Base-by-base conservation (phyloP, 805 yeast species). In the Cyberlindnera samutprakarnensis region DNA sequence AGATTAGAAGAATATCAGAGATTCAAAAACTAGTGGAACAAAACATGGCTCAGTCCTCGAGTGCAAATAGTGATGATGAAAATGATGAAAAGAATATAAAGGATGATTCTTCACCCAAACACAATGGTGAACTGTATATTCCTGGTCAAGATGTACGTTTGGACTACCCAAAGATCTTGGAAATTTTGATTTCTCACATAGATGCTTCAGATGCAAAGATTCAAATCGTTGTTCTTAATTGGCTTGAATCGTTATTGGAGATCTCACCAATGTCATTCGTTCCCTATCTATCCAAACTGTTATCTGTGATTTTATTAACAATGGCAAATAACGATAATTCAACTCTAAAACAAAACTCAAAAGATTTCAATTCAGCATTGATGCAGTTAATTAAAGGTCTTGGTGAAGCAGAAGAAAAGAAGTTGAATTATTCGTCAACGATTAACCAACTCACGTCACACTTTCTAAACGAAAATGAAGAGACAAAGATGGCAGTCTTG, bases 101-200 rank as follows among this genome's bases (percentile, higher is more conserved):
- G n/a, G n/a, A n/a, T n/a, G n/a, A n/a, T n/a, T n/a, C n/a, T n/a
- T n/a, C n/a, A n/a, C n/a, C n/a, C n/a, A n/a, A n/a, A n/a, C 54
- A 54, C 11, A 64, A 70, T 30, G 80, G 76, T 16, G 81, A 70
- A 6, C 51, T 72, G 12, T 76, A 81, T 49, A 63, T 73, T 8
- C 77, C 81, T 1, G 85, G 87, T 4, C 96, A 87, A 53, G 95
- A 88, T 51, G 75, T 87, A 14, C 75, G 71, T 36, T 66, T 90
- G 20, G 90, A 87, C 57, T 84, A 75, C 46, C 75, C 90, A 5
- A 79, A 75, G 42, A 78, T 90, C 27, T 78, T 87, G 22, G 85
- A 79, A 30, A 85, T 90, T 25, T 56, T 92, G 30, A 72, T 90
- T n/a, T 73, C 86, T 2, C 84, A 85, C 40, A 63, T 92, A 31